These are phyloP conservation scores for Aspergillus coremiiformis DNA, from an alignment of 495 filamentous ascomycete species.

Conservation along the genomic window DNA sequence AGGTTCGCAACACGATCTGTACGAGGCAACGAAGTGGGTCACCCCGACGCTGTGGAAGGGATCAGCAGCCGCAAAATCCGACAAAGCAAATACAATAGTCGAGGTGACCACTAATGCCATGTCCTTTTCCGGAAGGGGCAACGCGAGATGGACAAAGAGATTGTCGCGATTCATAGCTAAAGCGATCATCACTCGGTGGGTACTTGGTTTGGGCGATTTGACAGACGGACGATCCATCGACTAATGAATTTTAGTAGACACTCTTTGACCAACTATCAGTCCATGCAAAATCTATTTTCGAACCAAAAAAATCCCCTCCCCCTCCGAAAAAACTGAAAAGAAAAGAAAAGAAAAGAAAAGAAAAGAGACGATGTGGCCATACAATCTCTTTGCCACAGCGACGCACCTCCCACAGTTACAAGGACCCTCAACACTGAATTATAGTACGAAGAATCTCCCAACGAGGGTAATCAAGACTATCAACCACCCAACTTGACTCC, in stretches of 20 bases:
- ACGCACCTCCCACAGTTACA: too few relatives aligned
- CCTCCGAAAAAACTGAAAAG: too few relatives aligned
- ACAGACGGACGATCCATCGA: neutral
- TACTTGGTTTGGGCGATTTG: neutral
- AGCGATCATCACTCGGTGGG: neutral
- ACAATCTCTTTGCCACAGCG: too few relatives aligned
- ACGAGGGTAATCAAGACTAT: too few relatives aligned
- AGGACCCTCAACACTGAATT: too few relatives aligned
- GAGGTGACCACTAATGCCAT: constrained; percentile 8
- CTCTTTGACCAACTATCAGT: neutral
- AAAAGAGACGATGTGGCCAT: too few relatives aligned
- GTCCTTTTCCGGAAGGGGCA: constrained; percentile 5
- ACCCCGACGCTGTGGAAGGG: neutral
- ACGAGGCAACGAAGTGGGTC: neutral
- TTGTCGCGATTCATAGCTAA: neutral
- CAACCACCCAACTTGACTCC: too few relatives aligned
- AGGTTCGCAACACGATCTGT: neutral
- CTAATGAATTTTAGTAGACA: neutral
- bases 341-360: too few relatives aligned
- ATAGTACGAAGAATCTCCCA: too few relatives aligned
- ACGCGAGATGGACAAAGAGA: constrained; percentile 2
- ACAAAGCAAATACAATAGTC: neutral
- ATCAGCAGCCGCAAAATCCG: neutral
- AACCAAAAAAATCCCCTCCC: too few relatives aligned
- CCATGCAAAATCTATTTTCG: too few relatives aligned